Evolutionary conservation across 2,329 filamentous ascomycete species (phyloP).

Genomic region (Clarireedia paspali): DNA sequence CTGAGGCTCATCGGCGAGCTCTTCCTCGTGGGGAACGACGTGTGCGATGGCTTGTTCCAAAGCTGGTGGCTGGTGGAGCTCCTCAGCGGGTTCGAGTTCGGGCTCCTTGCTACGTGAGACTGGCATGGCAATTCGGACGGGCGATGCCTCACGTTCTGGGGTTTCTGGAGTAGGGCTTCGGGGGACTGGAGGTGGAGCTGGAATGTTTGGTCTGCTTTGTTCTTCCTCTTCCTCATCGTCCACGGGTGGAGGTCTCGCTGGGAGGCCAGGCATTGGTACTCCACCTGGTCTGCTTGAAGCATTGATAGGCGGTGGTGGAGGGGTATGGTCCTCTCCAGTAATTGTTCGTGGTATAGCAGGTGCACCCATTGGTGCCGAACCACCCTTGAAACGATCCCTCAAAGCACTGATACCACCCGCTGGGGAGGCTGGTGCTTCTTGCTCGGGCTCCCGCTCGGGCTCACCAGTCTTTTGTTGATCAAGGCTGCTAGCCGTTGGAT

Average conservation of each 20-base stretch:
- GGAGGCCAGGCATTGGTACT: conserved; percentile 71
- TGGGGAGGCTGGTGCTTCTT: conserved; percentile 45
- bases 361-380: conserved; percentile 57
- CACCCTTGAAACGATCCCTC: conserved; percentile 74
- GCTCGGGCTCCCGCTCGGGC: conserved; percentile 38
- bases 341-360: conserved; percentile 28
- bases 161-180: conserved; percentile 36
- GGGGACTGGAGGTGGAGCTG: conserved; percentile 33
- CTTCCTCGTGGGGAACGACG: conserved; percentile 54
- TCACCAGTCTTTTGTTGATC: conserved; percentile 57
- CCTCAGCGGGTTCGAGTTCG: conserved; percentile 44
- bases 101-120: conserved; percentile 56
- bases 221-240: conserved; percentile 36
- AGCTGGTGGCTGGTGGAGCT: conserved; percentile 42
- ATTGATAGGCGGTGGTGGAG: conserved; percentile 31
- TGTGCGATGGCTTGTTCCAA: conserved; percentile 56
- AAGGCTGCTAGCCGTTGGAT: conserved; percentile 45
- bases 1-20: conserved; percentile 57
- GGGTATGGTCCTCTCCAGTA: conserved; percentile 28
- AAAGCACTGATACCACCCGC: conserved; percentile 64
- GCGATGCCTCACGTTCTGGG: conserved; percentile 54
- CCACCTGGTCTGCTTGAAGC: conserved; percentile 54
- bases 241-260: conserved; percentile 48
- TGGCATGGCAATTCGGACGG: conserved; percentile 79
- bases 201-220: conserved; percentile 40